These are phyloP conservation scores for Paragyromitra xinjiangensis DNA, from an alignment of 495 filamentous ascomycete genomes.

Conservation along the genomic window DNA sequence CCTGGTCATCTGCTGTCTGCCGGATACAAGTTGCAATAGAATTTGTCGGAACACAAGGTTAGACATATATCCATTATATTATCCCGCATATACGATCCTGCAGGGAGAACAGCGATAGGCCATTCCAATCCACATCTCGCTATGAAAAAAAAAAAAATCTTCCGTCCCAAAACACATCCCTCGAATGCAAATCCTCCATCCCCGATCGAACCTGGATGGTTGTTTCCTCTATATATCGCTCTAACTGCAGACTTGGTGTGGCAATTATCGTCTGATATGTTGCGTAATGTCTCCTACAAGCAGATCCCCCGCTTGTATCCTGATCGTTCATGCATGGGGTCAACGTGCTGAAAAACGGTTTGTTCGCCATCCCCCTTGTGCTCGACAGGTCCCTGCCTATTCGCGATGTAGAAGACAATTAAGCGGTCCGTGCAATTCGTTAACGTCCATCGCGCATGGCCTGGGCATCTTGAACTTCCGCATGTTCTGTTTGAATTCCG, in stretches of 20 bases:
- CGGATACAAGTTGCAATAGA: conserved; percentile 11
- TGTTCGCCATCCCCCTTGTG: background rate
- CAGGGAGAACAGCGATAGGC: conserved; percentile 22
- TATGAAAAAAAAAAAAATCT: conserved; percentile 17
- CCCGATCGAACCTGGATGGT: background rate
- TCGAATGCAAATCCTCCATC: background rate
- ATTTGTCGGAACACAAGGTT: conserved; percentile 18
- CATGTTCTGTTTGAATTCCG: background rate
- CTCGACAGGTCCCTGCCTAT: background rate
- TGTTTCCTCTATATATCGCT: background rate
- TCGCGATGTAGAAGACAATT: background rate
- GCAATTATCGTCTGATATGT: conserved; percentile 4
- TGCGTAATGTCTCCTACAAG: conserved; percentile 4
- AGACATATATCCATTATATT: conserved; percentile 28
- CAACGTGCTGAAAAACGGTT: conserved; percentile 16
- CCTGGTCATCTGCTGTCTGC: conserved; percentile 3
- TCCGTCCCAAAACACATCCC: background rate
- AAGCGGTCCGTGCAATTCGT: conserved; percentile 16
- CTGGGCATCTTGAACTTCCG: background rate
- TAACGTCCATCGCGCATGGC: background rate
- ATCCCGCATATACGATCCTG: conserved; percentile 28
- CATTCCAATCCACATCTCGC: background rate
- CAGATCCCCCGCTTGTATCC: conserved; percentile 22
- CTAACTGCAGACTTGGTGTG: background rate
- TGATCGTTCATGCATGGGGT: conserved; percentile 4